phyloP scores from a whole-genome alignment of 768 basidiomycete species.

The Fomitopsis pulvina region DNA sequence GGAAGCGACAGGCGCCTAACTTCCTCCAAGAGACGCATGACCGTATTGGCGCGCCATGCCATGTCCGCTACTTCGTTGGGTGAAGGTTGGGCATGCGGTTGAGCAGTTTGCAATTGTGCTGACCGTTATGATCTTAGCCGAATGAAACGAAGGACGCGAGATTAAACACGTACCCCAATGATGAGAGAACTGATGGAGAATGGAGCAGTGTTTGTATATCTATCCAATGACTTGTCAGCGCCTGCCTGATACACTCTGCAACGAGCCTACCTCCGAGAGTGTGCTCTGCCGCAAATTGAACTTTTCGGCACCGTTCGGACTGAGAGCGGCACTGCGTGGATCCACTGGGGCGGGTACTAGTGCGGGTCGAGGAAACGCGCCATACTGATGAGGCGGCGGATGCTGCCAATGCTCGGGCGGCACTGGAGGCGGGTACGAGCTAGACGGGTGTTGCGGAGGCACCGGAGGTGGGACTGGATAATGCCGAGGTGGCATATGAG shows the following conservation, averaged over 20 bases:
- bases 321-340: constrained; percentile 28
- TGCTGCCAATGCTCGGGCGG: constrained; percentile 22
- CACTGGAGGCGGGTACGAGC: constrained; percentile 13
- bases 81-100: constrained; percentile 45
- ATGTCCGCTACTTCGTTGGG: constrained; percentile 60
- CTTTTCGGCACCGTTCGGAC: constrained; percentile 30
- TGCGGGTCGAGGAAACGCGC: constrained; percentile 29
- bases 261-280: constrained; percentile 35
- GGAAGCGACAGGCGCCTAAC: constrained; percentile 37
- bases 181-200: constrained; percentile 57
- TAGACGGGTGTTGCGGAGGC: constrained; percentile 18
- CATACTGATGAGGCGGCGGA: constrained; percentile 14
- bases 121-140: background rate
- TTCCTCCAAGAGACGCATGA: constrained; percentile 64
- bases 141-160: background rate
- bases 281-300: constrained; percentile 20
- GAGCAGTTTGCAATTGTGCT: constrained; percentile 34
- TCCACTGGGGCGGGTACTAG: constrained; percentile 38
- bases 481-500: constrained; percentile 13
- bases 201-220: constrained; percentile 57
- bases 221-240: constrained; percentile 19
- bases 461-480: constrained; percentile 12
- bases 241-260: background rate
- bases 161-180: constrained; percentile 48
- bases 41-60: constrained; percentile 56